phyloP scores from a whole-genome alignment of 805 yeast species.

The Saturnispora besseyi region DNA sequence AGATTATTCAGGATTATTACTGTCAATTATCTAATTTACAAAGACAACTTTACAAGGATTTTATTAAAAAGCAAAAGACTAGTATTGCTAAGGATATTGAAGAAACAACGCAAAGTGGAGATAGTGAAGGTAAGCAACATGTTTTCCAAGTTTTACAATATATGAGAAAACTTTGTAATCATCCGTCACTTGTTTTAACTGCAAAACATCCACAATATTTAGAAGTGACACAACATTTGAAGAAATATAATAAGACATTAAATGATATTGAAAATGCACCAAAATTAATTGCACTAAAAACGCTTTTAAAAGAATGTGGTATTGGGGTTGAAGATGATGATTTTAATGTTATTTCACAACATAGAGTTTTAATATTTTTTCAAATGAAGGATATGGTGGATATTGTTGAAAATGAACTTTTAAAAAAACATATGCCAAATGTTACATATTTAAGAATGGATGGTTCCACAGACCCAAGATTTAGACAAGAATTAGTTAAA shows the following conservation, averaged over 20 bases:
- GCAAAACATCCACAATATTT: slow-evolving; percentile 74
- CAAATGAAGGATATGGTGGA: slow-evolving; percentile 97
- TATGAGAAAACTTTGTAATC: slow-evolving; percentile 94
- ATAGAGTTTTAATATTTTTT: slow-evolving; percentile 89
- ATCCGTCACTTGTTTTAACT: slow-evolving; percentile 83
- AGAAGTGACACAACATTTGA: slow-evolving; percentile 56
- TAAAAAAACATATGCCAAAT: slow-evolving; percentile 75
- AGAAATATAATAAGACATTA: slow-evolving; percentile 47
- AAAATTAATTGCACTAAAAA: slow-evolving; percentile 73
- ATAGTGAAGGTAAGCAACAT: slow-evolving; percentile 60
- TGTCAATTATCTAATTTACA: slow-evolving; percentile 92
- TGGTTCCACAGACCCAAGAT: slow-evolving; percentile 88
- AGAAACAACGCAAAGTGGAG: slow-evolving; percentile 20
- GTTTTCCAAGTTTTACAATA: slow-evolving; percentile 96
- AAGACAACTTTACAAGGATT: slow-evolving; percentile 77
- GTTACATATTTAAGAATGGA: slow-evolving; percentile 93
- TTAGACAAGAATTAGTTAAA: slow-evolving; percentile 82
- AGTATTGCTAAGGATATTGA: slow-evolving; percentile 58
- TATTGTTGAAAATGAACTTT: slow-evolving; percentile 84
- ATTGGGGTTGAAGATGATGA: slow-evolving; percentile 43
- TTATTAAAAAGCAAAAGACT: slow-evolving; percentile 75
- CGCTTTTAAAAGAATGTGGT: slow-evolving; percentile 83
- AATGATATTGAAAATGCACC: slow-evolving; percentile 84
- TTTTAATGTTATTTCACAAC: slow-evolving; percentile 73
- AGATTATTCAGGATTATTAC: slow-evolving; percentile 95